These are phyloP conservation scores for Yamadazyma paraphyllophila DNA, from an alignment of 805 yeast species.

Conservation along the genomic window DNA sequence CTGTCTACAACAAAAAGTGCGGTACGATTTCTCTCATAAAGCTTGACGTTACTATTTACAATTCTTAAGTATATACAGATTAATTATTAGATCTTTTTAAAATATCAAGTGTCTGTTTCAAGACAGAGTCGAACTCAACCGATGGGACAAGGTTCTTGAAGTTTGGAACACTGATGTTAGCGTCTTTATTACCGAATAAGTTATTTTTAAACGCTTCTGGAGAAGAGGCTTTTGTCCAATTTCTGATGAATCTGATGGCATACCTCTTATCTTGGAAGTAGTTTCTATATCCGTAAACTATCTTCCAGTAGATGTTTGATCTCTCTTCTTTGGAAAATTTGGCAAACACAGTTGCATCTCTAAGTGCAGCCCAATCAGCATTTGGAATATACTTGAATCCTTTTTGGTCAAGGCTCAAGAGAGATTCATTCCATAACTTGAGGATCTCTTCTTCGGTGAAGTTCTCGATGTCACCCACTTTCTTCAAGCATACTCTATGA, in stretches of 20 bases:
- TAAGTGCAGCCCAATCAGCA: slow-evolving; percentile 82
- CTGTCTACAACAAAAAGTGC: no score
- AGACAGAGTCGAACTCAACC: neutral
- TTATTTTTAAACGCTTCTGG: neutral
- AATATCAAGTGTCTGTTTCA: neutral
- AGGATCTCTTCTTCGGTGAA: slow-evolving; percentile 51
- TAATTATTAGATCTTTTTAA: neutral
- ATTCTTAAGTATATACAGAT: neutral
- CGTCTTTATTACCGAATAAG: neutral
- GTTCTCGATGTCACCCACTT: slow-evolving; percentile 62
- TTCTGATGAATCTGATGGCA: slow-evolving; percentile 30
- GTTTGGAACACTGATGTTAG: neutral
- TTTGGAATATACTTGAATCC: slow-evolving; percentile 66
- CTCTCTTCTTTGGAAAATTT: slow-evolving; percentile 38
- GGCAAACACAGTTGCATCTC: slow-evolving; percentile 68
- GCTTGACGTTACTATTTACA: neutral
- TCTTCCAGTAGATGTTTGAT: slow-evolving; percentile 51
- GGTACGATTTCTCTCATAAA: no score
- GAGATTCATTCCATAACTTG: slow-evolving; percentile 52
- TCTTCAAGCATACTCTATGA: slow-evolving; percentile 68
- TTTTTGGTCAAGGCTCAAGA: slow-evolving; percentile 47
- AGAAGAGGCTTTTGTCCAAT: slow-evolving; percentile 17
- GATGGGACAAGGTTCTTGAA: neutral
- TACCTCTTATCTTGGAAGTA: slow-evolving; percentile 37
- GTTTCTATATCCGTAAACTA: slow-evolving; percentile 49